Evolutionary conservation across 352 stramenopile genomes (phyloP), one percentile per base, ranked within the genome.

Genomic region (Phytophthora podocarpi): DNA sequence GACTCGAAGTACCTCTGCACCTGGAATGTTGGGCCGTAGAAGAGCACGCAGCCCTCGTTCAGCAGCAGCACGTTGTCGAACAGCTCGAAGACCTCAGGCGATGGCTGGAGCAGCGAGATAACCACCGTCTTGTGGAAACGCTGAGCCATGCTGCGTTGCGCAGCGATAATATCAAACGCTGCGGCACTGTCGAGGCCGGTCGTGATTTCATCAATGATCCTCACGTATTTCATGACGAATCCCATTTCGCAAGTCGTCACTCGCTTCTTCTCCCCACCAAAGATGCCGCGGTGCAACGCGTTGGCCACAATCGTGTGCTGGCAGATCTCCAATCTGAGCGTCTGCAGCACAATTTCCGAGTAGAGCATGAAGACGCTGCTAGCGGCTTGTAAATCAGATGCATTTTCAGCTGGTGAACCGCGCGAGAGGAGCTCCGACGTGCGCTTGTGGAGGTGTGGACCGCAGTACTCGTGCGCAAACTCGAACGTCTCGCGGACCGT

Each of bases 171-270:
- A 21, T 64, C 45, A 13, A 43, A 64, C 3, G 45, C 55, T 16
- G 55, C 55, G 28, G 43, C 55, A 40, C 55, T 64, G 35, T 64
- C 55, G 12, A 64, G 43, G 9, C 43, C 55, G 1, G 55, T 64
- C 1, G 43, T 64, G 34, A 64, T 64, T 20, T 64, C 55, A 13
- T 64, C 55, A 43, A 64, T 64, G 13, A 64, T 27, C 3, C 35
- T 79, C 21, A 77, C 78, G 21, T 61, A 72, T 80, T 45, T 88
- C 87, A 58, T 87, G 80, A 45, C 91, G 37, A 93, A 83, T 40
- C 94, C 66, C 80, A 98, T 98, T 74, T 91, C 79, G 20, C 78
- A 81, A 0, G 69, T 76, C 10, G 82, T 91, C 53, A 90, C 74
- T 15, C 83, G 80, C 67, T 96, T 97, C 55, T 81, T 85, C 66